These are phyloP conservation scores for Ormosia semicastrata DNA, from an alignment of 306 rosid species.

Conservation along the genomic window DNA sequence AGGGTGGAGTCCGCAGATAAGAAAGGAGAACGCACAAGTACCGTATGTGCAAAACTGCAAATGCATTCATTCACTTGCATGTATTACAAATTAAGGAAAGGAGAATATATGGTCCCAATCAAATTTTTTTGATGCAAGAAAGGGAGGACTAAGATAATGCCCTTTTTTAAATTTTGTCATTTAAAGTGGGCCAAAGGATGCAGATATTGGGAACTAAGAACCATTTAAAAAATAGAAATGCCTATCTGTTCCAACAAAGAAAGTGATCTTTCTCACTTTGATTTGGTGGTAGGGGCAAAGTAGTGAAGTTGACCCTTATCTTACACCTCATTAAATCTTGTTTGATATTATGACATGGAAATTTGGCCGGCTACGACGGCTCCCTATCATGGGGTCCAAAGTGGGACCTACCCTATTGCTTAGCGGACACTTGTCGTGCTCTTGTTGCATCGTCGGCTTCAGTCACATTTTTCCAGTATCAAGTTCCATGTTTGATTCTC, in stretches of 20 bases:
- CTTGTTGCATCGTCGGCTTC: slow-evolving; percentile 20
- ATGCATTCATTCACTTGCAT: slow-evolving; percentile 22
- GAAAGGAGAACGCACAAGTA: slow-evolving; percentile 9
- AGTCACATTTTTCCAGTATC: neutral
- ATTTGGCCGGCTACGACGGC: slow-evolving; percentile 37
- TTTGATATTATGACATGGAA: slow-evolving; percentile 34
- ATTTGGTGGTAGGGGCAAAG: slow-evolving; percentile 36
- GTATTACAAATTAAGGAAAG: slow-evolving; percentile 19
- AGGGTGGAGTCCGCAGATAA: slow-evolving; percentile 13
- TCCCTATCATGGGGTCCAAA: slow-evolving; percentile 48
- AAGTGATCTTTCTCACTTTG: slow-evolving; percentile 23
- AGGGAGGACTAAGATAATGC: slow-evolving; percentile 14
- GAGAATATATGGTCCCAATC: slow-evolving; percentile 9
- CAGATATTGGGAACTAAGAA: neutral
- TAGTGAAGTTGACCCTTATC: slow-evolving; percentile 15
- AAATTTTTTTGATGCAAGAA: neutral
- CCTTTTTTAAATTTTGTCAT: neutral
- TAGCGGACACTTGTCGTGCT: slow-evolving; percentile 26
- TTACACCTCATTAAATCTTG: slow-evolving; percentile 27
- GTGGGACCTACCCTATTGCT: slow-evolving; percentile 13
- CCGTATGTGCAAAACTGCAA: slow-evolving; percentile 27
- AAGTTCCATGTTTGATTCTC: slow-evolving; percentile 20
- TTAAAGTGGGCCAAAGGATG: neutral
- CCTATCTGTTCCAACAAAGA: slow-evolving; percentile 12
- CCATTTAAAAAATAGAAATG: slow-evolving; percentile 9